Evolutionary conservation across 1,284 basidiomycete genomes (phyloP), one percentile per base, ranked within the genome.

Genomic region (Cryptococcus sp.): DNA sequence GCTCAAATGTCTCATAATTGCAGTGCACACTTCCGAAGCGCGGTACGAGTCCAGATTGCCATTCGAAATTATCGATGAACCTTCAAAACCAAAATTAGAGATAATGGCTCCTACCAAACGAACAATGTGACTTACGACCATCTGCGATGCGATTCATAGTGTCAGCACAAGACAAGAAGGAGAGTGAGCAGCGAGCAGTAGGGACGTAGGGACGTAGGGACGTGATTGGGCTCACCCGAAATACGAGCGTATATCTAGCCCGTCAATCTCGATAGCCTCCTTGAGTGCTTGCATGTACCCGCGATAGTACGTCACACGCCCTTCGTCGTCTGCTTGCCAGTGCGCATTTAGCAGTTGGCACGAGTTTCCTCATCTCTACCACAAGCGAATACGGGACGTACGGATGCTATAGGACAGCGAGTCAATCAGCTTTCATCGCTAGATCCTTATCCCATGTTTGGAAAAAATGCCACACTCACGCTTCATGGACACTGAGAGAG

Each of bases 21-120:
- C 67, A 63, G 47, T 71, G 61, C 8, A 74, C 71, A 49, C 66
- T 67, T 20, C 74, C 72, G 52, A 77, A 76, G 15, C 74, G 68
- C 22, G 73, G 69, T 17, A 54, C 54, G 8, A 60, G 57, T 42
- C 66, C 75, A 3, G 66, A 68, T 22, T 64, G 59, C 84, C 88
- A 89, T 75, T 90, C 88, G 60, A 89, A 89, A 76, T 89, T 89
- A 72, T 89, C 87, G 57, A 67, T 54, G 57, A 72, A 71, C n/a
- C 68, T 68, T n/a, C n/a, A n/a, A n/a, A n/a, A n/a, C n/a, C n/a
- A n/a, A n/a, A n/a, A n/a, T n/a, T n/a, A n/a, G n/a, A n/a, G n/a
- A n/a, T n/a, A n/a, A 20, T 17, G 16, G 7, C 23, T 27, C n/a
- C 5, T 47, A 16, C 6, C 20, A 87, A 77, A 75, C 84, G 84